Evolutionary conservation across 1,284 basidiomycete species (phyloP), one percentile per base, ranked within the genome.

Genomic region (Pseudozyma sp.): DNA sequence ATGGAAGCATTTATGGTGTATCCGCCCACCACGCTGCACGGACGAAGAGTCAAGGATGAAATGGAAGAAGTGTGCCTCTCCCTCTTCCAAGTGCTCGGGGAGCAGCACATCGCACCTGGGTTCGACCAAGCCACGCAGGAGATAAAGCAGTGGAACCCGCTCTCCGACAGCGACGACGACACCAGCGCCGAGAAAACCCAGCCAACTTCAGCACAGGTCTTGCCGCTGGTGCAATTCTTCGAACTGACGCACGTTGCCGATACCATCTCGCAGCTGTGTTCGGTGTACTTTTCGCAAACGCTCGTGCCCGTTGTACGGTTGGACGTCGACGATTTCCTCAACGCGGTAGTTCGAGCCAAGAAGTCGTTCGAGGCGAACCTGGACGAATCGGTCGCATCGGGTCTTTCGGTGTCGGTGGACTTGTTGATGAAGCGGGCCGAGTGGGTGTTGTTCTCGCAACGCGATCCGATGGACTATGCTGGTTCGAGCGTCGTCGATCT

Each of bases 351-450:
- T 43, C 88, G 96, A 30, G 95, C 98, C 84, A 99, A 98, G 88
- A 97, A 97, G 86, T 89, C 90, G 13, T 98, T 98, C 75, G 97
- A 99, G 84, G 91, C 92, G 68, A 87, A 89, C 0, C 85, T 99
- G 35, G 97, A 99, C 82, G 95, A 98, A 75, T 91, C 90, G 31
- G 96, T 99, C 7, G 96, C 96, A 0, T 89, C 89, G 6, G 96
- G 96, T 0, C 85, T 99, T 75, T 98, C 97, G 80, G 92, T 94
- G 0, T 94, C 94, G 3, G 97, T 97, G 3, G 94, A 97, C 74
- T 91, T 97, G 4, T 86, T 99, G 54, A 97, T 99, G 94, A 92
- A 92, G 77, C 94, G 98, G 90, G 94, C 97, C 29, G 96, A 99
- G 77, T 92, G 97, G 83, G 92, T 96, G 70, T 92, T 99, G 72